Base-by-base conservation (phyloP, 805 yeast species). In the Grigorovia transvaalensis region DNA sequence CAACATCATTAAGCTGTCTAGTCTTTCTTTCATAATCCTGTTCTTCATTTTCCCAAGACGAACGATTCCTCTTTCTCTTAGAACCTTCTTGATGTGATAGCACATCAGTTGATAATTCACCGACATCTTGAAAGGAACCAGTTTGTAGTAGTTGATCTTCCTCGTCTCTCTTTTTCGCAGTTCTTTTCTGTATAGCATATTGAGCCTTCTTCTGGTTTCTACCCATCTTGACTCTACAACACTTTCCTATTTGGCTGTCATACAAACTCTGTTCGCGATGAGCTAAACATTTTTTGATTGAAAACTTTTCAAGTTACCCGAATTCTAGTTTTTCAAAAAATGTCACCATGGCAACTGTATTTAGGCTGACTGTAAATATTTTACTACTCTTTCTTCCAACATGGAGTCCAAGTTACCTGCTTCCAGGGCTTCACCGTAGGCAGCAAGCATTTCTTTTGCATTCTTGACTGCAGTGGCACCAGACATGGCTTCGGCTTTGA, bases 11-110 rank as follows among this genome's bases (percentile, higher is more conserved):
- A 56, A 80, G 68, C 2, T 66, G 60, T 65, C 98, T 77, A 1
- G 96, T 95, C 51, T 64, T 69, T 57, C 74, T 68, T 64, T 90
- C 98, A 59, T 88, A 89, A 51, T 80, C 90, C 60, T 82, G 86
- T 59, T 87, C 95, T 53, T 78, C 83, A 52, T 84, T 77, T n/a
- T 82, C 88, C 84, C 83, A 80, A 52, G 75, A 71, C 4, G 54
- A n/a, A 20, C 50, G 50, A 13, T 50, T 44, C 40, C 45, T 56
- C 48, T 51, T 56, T 45, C 55, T 53, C 17, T 41, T 29, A 8
- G 35, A 33, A 9, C 50, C 15, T 18, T 45, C 44, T 5, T 43
- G 15, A 13, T 30, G 35, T 43, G 55, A 51, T 45, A 42, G 38
- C 15, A 55, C 57, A n/a, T 53, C 58, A 38, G 55, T 53, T 23